Evolutionary conservation across 495 filamentous ascomycete species (phyloP).

Genomic region (Beverwykella pulmonaria): DNA sequence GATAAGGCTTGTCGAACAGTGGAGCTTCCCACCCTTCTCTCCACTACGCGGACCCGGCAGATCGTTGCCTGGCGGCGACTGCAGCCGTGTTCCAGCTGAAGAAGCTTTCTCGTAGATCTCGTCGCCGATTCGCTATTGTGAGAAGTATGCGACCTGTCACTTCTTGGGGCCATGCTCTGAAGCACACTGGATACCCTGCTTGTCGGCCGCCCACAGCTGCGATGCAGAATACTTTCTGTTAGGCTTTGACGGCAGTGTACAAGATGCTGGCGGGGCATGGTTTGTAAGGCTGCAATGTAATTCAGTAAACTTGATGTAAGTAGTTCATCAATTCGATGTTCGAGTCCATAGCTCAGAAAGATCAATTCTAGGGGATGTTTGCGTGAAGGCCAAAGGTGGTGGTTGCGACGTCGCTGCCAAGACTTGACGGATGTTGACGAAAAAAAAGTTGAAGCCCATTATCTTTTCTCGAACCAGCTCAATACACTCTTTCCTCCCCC

Average conservation of each 20-base stretch:
- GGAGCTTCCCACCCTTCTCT: neutral
- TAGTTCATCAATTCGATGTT: too few species aligned
- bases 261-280: too few species aligned
- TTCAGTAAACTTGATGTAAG: too few species aligned
- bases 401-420: neutral
- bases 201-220: too few species aligned
- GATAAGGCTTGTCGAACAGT: neutral
- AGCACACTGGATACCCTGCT: neutral
- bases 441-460: slow-evolving; percentile 3
- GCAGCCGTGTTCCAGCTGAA: neutral
- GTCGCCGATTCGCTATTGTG: neutral
- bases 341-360: too few species aligned
- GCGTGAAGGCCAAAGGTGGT: too few species aligned
- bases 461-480: too few species aligned
- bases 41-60: neutral
- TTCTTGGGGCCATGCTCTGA: neutral
- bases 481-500: too few species aligned
- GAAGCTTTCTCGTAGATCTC: neutral
- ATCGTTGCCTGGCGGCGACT: neutral
- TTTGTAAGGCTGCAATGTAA: too few species aligned
- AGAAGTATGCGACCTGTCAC: neutral
- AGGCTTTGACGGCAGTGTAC: too few species aligned
- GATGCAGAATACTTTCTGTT: too few species aligned
- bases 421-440: neutral
- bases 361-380: too few species aligned